Evolutionary conservation across 371 early-diverging fungal species (phyloP).

Genomic region (Mucor sp.): DNA sequence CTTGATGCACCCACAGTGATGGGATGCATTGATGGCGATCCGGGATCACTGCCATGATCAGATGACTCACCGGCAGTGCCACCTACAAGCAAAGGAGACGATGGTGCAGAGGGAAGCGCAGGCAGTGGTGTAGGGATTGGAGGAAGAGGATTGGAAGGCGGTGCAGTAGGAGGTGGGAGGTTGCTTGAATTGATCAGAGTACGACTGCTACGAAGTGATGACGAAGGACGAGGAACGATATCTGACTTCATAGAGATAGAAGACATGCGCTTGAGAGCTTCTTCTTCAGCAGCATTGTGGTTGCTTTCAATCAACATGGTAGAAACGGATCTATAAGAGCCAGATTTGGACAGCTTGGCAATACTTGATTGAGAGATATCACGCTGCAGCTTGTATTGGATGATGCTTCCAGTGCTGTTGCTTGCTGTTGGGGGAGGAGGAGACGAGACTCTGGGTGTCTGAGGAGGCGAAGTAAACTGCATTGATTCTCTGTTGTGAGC

Average conservation of each 20-base stretch:
- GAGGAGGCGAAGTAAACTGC: conserved; percentile 40
- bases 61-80: neutral
- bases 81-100: neutral
- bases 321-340: conserved; percentile 32
- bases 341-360: conserved; percentile 35
- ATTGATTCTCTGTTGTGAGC: conserved; percentile 23
- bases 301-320: conserved; percentile 11
- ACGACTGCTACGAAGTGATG: conserved; percentile 22
- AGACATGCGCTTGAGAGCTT: conserved; percentile 21
- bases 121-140: conserved; percentile 48
- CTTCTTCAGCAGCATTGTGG: conserved; percentile 14
- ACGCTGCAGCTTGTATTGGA: conserved; percentile 29
- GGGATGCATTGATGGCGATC: conserved; percentile 12
- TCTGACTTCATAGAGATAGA: conserved; percentile 25
- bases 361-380: conserved; percentile 29
- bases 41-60: neutral
- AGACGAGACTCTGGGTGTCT: conserved; percentile 41
- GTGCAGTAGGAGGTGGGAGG: conserved; percentile 49
- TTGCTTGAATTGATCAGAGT: neutral
- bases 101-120: conserved; percentile 21
- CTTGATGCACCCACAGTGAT: neutral
- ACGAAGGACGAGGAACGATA: conserved; percentile 12
- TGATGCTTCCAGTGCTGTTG: conserved; percentile 12
- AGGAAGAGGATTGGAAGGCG: conserved; percentile 53
- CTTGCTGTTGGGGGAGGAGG: conserved; percentile 13